Percentiles rank a stretch among this genome's conserved stretches.
Evolutionary conservation across 768 basidiomycete genomes (phyloP).

Genomic region (Galerina sulciceps): DNA sequence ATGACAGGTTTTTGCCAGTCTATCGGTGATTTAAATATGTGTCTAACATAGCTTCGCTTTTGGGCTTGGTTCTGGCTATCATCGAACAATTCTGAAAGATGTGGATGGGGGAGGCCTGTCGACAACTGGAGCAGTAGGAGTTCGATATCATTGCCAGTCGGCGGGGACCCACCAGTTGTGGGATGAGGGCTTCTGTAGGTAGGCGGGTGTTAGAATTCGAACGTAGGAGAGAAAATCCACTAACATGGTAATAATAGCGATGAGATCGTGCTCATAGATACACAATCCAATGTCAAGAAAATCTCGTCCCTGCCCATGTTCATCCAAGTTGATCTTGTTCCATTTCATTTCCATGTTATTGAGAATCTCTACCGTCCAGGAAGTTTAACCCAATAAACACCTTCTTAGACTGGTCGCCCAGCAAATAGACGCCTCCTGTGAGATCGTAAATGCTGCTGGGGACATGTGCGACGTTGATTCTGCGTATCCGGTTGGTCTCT

Average conservation of each 20-base stretch:
- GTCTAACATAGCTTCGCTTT: constrained; percentile 30
- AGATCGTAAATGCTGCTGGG: constrained; percentile 48
- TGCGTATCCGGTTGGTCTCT: background rate
- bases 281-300: constrained; percentile 49
- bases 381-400: constrained; percentile 37
- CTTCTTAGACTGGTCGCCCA: constrained; percentile 32
- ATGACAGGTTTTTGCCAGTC: constrained; percentile 32
- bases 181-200: background rate
- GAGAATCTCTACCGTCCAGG: constrained; percentile 23
- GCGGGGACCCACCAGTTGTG: background rate
- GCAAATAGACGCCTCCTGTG: constrained; percentile 42
- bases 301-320: constrained; percentile 13
- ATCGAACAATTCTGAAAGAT: background rate
- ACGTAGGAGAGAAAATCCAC: background rate
- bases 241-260: constrained; percentile 44
- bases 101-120: constrained; percentile 38
- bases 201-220: background rate
- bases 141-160: constrained; percentile 15
- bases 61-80: background rate
- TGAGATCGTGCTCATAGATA: constrained; percentile 48
- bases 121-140: constrained; percentile 37
- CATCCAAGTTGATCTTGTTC: constrained; percentile 21
- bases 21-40: constrained; percentile 25
- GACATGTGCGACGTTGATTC: constrained; percentile 24
- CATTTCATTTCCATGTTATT: constrained; percentile 32